Percentiles rank a stretch among this genome's conserved stretches.
These are phyloP conservation scores for Turnera subulata DNA, from an alignment of 345 rosid species.

Conservation along the genomic window DNA sequence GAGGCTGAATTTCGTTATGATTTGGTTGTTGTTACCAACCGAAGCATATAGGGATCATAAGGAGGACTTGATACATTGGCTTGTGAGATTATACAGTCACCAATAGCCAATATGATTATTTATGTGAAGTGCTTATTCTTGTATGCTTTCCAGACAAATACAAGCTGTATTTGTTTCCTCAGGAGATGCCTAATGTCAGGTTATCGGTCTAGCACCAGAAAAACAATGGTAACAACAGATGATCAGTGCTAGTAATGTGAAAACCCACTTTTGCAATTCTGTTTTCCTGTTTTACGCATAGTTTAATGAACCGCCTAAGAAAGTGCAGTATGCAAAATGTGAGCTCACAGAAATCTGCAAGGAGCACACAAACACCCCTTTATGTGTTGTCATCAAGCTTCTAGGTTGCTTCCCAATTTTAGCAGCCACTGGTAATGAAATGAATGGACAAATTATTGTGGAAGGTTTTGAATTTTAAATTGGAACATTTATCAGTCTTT, in stretches of 20 bases:
- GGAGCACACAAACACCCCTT: too few species aligned
- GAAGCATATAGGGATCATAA: background rate
- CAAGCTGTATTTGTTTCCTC: background rate
- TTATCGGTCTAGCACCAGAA: background rate
- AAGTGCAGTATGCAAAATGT: too few species aligned
- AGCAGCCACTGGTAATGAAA: too few species aligned
- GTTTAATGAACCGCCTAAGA: background rate
- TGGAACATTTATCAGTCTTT: too few species aligned
- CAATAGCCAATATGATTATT: background rate
- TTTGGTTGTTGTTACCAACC: conserved; percentile 3
- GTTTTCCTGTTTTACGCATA: background rate
- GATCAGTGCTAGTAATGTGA: background rate
- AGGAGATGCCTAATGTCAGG: too few species aligned
- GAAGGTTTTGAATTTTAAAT: too few species aligned
- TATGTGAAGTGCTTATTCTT: background rate
- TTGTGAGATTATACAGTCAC: background rate
- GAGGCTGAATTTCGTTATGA: conserved; percentile 3
- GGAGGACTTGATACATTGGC: too few species aligned
- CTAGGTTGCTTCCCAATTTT: too few species aligned
- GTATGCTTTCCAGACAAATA: background rate
- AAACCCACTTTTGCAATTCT: background rate
- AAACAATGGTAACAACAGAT: background rate
- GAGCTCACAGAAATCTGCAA: too few species aligned
- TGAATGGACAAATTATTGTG: too few species aligned
- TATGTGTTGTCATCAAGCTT: too few species aligned